Conservation (phyloP, 495 filamentous ascomycete genomes). For the Collariella sp. region DNA sequence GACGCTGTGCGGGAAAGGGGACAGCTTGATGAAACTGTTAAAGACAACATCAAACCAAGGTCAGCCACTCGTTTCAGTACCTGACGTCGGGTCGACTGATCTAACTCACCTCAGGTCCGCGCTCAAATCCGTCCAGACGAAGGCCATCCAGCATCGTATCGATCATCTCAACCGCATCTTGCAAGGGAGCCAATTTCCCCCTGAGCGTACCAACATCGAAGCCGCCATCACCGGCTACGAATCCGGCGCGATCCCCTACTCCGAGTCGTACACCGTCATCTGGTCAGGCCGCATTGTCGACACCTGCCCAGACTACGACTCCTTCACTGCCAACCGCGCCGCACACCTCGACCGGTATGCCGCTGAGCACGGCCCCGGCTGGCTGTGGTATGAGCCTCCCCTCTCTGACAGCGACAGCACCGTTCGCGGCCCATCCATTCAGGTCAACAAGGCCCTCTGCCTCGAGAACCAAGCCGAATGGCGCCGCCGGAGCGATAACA, state of each 20-base stretch:
- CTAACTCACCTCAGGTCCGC: slow-evolving; percentile 16
- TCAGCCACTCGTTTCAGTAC: slow-evolving; percentile 9
- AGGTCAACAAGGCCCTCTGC: slow-evolving; percentile 28
- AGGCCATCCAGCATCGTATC: slow-evolving; percentile 27
- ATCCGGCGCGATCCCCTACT: slow-evolving; percentile 34
- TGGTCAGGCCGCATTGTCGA: slow-evolving; percentile 42
- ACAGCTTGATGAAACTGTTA: slow-evolving; percentile 30
- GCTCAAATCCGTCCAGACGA: slow-evolving; percentile 14
- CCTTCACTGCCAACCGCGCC: slow-evolving; percentile 32
- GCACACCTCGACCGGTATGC: slow-evolving; percentile 36
- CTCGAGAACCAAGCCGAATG: slow-evolving; percentile 13
- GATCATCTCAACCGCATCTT: slow-evolving; percentile 25
- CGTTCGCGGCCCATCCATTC: neutral
- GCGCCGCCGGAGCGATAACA: slow-evolving; percentile 11
- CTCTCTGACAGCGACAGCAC: slow-evolving; percentile 15
- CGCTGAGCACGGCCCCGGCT: slow-evolving; percentile 32
- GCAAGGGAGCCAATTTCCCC: slow-evolving; percentile 27
- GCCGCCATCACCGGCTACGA: slow-evolving; percentile 38
- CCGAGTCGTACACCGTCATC: slow-evolving; percentile 35
- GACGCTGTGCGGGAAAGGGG: slow-evolving; percentile 25
- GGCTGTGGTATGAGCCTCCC: slow-evolving; percentile 45
- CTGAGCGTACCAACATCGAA: slow-evolving; percentile 36
- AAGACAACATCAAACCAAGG: slow-evolving; percentile 34
- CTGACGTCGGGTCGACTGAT: neutral
- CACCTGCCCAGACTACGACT: slow-evolving; percentile 27